A percentile compares a stretch with the other conserved stretches of the same genome.
phyloP scores from a whole-genome alignment of 164 flowering plant genomes.

The Umbilicus rupestris region DNA sequence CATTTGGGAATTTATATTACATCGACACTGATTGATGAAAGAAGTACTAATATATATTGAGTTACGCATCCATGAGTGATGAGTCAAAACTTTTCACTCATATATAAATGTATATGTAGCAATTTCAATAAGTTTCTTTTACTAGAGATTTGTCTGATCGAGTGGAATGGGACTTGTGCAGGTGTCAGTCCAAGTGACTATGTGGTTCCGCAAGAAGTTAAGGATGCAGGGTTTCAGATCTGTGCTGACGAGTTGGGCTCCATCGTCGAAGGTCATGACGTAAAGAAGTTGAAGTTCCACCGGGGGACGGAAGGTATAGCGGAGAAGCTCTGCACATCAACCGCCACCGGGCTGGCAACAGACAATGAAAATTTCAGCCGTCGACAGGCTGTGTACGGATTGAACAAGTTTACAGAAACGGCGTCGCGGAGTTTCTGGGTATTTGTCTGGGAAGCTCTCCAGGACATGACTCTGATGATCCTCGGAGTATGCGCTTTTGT shows the following conservation, averaged over 20 bases:
- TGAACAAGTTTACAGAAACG: slow-evolving; percentile 55
- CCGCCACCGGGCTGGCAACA: slow-evolving; percentile 34
- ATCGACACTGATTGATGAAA: too few species aligned
- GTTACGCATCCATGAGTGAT: too few species aligned
- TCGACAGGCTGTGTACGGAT: slow-evolving; percentile 50
- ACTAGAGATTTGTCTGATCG: not conserved
- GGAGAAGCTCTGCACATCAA: slow-evolving; percentile 50
- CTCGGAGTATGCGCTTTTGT: slow-evolving; percentile 69
- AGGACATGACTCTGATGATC: slow-evolving; percentile 80
- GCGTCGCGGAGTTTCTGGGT: slow-evolving; percentile 49
- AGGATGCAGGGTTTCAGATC: slow-evolving; percentile 57
- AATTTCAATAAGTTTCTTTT: too few species aligned
- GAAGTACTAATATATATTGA: too few species aligned
- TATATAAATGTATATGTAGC: too few species aligned
- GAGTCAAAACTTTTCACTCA: too few species aligned
- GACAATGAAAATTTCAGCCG: slow-evolving; percentile 22
- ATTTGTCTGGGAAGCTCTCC: slow-evolving; percentile 85
- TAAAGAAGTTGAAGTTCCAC: slow-evolving; percentile 52
- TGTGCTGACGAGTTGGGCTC: slow-evolving; percentile 65
- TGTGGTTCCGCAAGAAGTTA: slow-evolving; percentile 46
- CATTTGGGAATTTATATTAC: too few species aligned
- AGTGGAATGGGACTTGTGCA: slow-evolving; percentile 15
- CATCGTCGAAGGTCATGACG: slow-evolving; percentile 68
- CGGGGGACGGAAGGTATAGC: slow-evolving; percentile 54
- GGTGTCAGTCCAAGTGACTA: slow-evolving; percentile 53